Evolutionary conservation across 371 early-diverging fungal species (phyloP), one percentile per base, ranked within the genome.

Genomic region (Mucor racemosus): DNA sequence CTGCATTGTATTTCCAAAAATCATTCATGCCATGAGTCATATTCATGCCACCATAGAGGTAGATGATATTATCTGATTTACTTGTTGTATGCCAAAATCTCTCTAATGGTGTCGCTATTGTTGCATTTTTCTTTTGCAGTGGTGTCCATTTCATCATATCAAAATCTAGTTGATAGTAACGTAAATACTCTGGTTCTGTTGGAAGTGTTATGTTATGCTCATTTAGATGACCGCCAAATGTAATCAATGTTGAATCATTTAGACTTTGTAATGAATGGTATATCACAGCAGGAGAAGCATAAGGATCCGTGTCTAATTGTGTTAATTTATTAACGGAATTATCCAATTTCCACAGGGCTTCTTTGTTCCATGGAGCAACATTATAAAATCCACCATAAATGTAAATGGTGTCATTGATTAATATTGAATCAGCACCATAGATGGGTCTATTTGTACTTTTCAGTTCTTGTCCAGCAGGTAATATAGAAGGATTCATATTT

Each of bases 1-100:
- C 35, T 35, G 56, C 36, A n/a, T 36, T 17, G 56, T 31, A 39
- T 11, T 36, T 50, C 78, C 78, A 77, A n/a, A 10, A 5, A 57
- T 77, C 69, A 1, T 60, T 17, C 15, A 35, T 14, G 35, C 67
- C 40, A 15, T 69, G 56, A 8, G 75, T 67, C 17, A 62, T 64
- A 64, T 77, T 77, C 64, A 73, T 72, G 35, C 78, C 78, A 4
- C 78, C 78, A 56, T 65, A 73, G 1, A 77, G 39, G 21, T 73
- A 77, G 1, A 56, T 41, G 7, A 7, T 26, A 21, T 50, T 31
- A 9, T 68, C 17, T 10, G 58, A 36, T 11, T 63, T 50, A 14
- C 64, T 38, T 0, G 66, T 66, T 1, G 78, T 67, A 57, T 77
- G 78, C 68, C 71, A 77, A 62, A 67, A 77, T 8, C 78, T 67